Base-by-base conservation (phyloP, 495 filamentous ascomycete species). In the Aspergillus campestris region DNA sequence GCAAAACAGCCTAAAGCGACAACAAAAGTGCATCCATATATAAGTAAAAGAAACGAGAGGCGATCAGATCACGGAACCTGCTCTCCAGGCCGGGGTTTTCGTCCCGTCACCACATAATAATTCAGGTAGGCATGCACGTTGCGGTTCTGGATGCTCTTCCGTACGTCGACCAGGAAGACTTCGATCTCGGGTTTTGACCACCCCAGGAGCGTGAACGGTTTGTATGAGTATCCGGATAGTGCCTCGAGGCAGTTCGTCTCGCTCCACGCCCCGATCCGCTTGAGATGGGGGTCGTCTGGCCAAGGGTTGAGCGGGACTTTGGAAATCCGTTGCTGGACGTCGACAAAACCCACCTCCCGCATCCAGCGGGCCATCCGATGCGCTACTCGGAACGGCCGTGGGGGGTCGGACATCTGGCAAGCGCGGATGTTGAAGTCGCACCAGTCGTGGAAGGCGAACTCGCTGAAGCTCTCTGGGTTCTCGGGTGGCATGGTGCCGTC, bases 281-380 rank as follows among this genome's bases (percentile, higher is more conserved):
- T 77, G 33, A 75, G 40, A n/a, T 63, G 66, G 8, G 62, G 63
- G 49, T 86, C 75, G 38, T 66, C 66, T 0, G 81, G 69, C 80
- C 83, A 86, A 3, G 68, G 60, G 48, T 79, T 81, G 11, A 73
- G 62, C 3, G 82, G 83, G 2, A 82, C 51, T 58, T 79, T 81
- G 49, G 67, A 68, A 6, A 75, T 42, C 9, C 58, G 56, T 54
- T 82, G 72, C 36, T 77, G 63, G 11, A 87, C 69, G 44, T 86
- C 79, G 8, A 78, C 73, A 43, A 83, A 87, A 0, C 83, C 82
- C 0, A 76, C 68, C 42, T 80, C 72, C 48, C 69, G 59, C 59
- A 81, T 77, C 70, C 77, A 80, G 3, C 56, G 55, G 39, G 73
- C 74, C 28, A 81, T 57, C 7, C 71, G 68, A 30, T 72, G 64